These are phyloP conservation scores for Trichoderma gamsii DNA, from an alignment of 495 filamentous ascomycete species.

Conservation along the genomic window DNA sequence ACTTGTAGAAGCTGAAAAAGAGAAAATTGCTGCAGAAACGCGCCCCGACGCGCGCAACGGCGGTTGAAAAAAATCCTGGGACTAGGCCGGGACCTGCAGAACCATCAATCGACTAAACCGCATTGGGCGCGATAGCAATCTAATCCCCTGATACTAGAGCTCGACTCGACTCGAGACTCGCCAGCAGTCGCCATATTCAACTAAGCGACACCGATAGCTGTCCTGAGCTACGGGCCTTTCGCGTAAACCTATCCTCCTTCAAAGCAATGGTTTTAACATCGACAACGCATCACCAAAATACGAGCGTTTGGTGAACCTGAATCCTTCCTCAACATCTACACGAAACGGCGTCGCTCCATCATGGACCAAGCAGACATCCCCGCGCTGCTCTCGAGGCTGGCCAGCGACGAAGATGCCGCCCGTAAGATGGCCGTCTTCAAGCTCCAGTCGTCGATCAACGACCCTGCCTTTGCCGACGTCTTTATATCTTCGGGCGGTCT, in stretches of 20 bases:
- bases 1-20: not conserved
- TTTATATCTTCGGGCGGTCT: slow-evolving; percentile 89
- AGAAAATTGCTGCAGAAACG: not conserved
- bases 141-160: slow-evolving; percentile 7
- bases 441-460: slow-evolving; percentile 86
- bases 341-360: slow-evolving; percentile 25
- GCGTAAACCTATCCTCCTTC: not conserved
- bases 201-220: not conserved
- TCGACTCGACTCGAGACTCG: not conserved
- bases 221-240: not conserved
- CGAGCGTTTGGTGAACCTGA: not conserved
- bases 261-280: slow-evolving; percentile 1
- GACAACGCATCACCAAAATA: not conserved
- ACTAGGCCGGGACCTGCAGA: not conserved
- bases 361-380: slow-evolving; percentile 54
- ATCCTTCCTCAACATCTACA: not conserved
- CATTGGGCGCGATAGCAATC: not conserved
- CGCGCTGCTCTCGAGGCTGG: slow-evolving; percentile 48
- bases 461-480: slow-evolving; percentile 92
- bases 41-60: not conserved
- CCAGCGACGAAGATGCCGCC: slow-evolving; percentile 69
- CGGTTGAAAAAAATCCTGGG: not conserved
- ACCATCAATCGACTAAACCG: not conserved
- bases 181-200: not conserved
- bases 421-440: slow-evolving; percentile 99